Evolutionary conservation across 2,329 filamentous ascomycete genomes (phyloP).

Genomic region (Scleromitrula shiraiana): DNA sequence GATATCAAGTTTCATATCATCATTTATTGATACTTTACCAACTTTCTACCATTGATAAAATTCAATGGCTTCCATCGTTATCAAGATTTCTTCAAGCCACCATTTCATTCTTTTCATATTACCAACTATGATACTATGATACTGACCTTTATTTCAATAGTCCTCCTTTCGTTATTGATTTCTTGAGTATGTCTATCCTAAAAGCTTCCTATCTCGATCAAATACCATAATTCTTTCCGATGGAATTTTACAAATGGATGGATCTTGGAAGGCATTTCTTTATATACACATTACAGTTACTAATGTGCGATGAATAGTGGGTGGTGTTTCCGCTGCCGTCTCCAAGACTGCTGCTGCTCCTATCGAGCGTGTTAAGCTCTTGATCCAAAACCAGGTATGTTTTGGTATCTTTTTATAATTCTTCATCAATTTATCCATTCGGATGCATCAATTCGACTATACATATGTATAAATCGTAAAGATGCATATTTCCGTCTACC

Average conservation of each 20-base stretch:
- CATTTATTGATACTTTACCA: slow-evolving; percentile 2
- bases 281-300: slow-evolving; percentile 3
- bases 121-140: slow-evolving; percentile 11
- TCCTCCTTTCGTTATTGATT: slow-evolving; percentile 88
- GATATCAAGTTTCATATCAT: not conserved
- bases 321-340: slow-evolving; percentile 99
- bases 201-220: slow-evolving; percentile 6
- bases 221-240: slow-evolving; percentile 11
- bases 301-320: slow-evolving; percentile 58
- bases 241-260: slow-evolving; percentile 8
- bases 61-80: slow-evolving; percentile 19
- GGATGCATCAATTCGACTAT: slow-evolving; percentile 16
- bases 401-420: not conserved
- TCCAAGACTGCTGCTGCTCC: slow-evolving; percentile 99
- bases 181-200: slow-evolving; percentile 75
- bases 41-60: slow-evolving; percentile 18
- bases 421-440: slow-evolving; percentile 4
- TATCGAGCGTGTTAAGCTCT: slow-evolving; percentile 99
- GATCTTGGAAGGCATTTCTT: slow-evolving; percentile 1
- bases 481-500: slow-evolving; percentile 1
- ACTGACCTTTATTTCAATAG: slow-evolving; percentile 34
- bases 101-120: slow-evolving; percentile 6
- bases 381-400: slow-evolving; percentile 99
- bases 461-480: not conserved
- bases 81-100: slow-evolving; percentile 11